A percentile compares a stretch with the other conserved stretches of the same genome.
Evolutionary conservation across 495 filamentous ascomycete species (phyloP).

Genomic region (Penicillium alfredii): DNA sequence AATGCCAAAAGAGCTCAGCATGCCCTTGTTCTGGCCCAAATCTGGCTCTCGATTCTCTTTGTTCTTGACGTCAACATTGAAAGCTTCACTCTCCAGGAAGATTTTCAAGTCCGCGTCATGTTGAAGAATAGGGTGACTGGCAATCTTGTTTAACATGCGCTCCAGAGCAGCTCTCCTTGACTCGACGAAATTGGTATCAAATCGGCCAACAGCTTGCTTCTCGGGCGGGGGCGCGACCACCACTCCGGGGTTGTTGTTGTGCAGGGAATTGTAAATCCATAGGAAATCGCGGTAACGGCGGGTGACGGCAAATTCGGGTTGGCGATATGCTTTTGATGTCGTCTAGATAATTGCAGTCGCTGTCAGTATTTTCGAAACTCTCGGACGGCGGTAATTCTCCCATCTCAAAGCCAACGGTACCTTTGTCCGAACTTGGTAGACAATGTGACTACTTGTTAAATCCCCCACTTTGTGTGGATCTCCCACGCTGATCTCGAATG

Average conservation of each 20-base stretch:
- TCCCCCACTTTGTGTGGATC: conserved; percentile 98
- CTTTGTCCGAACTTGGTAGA: conserved; percentile 91
- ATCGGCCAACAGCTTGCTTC: conserved; percentile 94
- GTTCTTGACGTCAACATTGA: conserved; percentile 95
- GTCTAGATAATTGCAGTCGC: conserved; percentile 50
- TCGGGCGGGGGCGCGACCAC: conserved; percentile 95
- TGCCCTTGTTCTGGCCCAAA: conserved; percentile 84
- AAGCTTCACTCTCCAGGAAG: conserved; percentile 91
- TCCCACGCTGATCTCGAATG: conserved; percentile 86
- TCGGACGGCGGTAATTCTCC: conserved; percentile 1
- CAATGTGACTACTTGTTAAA: conserved; percentile 92
- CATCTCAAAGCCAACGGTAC: conserved; percentile 38
- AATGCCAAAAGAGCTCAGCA: conserved; percentile 80
- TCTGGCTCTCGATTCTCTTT: conserved; percentile 88
- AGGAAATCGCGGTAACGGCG: conserved; percentile 93
- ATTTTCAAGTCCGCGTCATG: conserved; percentile 91
- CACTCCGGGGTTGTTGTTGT: conserved; percentile 89
- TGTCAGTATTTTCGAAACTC: conserved; percentile 13
- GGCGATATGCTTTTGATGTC: conserved; percentile 89
- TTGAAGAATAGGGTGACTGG: conserved; percentile 83
- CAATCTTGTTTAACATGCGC: conserved; percentile 94
- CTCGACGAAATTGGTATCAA: conserved; percentile 96
- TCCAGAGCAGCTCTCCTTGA: conserved; percentile 83
- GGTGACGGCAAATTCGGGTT: conserved; percentile 83
- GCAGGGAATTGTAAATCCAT: conserved; percentile 92